phyloP scores from a whole-genome alignment of 164 flowering plant species.

The Cinnamomum micranthum region DNA sequence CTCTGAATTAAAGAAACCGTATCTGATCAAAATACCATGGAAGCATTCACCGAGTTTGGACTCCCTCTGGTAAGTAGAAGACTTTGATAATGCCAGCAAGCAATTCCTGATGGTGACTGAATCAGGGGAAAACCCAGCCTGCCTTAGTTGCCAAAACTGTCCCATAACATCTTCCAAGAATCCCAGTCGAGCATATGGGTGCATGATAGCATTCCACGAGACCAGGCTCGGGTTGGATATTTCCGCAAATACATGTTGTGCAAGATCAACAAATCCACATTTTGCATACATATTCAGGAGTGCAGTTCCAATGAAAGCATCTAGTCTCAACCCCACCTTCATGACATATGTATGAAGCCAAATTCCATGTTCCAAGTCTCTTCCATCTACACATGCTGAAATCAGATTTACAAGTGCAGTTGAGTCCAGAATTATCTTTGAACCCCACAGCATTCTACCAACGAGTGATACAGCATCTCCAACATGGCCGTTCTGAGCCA shows the following conservation, averaged over 20 bases:
- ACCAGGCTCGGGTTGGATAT: slow-evolving; percentile 10
- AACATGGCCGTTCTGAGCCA: slow-evolving; percentile 8
- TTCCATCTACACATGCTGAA: slow-evolving; percentile 6
- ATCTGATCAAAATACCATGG: slow-evolving; percentile 15
- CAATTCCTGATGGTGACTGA: slow-evolving; percentile 16
- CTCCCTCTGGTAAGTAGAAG: background rate
- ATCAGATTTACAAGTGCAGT: slow-evolving; percentile 10
- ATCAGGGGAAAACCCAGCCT: slow-evolving; percentile 15
- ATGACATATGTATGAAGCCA: slow-evolving; percentile 12
- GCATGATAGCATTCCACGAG: slow-evolving; percentile 20
- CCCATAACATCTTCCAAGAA: slow-evolving; percentile 4
- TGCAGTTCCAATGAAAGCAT: slow-evolving; percentile 17
- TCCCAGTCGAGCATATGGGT: slow-evolving; percentile 16
- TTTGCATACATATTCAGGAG: slow-evolving; percentile 17
- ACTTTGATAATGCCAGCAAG: slow-evolving; percentile 13
- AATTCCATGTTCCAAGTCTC: slow-evolving; percentile 10
- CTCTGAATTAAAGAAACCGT: slow-evolving; percentile 12
- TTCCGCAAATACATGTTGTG: slow-evolving; percentile 6
- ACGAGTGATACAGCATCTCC: slow-evolving; percentile 8
- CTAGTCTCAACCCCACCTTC: slow-evolving; percentile 4
- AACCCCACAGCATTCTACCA: slow-evolving; percentile 6
- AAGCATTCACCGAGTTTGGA: slow-evolving; percentile 12
- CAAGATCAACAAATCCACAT: slow-evolving; percentile 3
- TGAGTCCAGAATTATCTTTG: slow-evolving; percentile 10
- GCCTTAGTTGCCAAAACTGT: slow-evolving; percentile 10